Conservation (phyloP, 2,329 filamentous ascomycete genomes). For the Teratosphaeria nubilosa region DNA sequence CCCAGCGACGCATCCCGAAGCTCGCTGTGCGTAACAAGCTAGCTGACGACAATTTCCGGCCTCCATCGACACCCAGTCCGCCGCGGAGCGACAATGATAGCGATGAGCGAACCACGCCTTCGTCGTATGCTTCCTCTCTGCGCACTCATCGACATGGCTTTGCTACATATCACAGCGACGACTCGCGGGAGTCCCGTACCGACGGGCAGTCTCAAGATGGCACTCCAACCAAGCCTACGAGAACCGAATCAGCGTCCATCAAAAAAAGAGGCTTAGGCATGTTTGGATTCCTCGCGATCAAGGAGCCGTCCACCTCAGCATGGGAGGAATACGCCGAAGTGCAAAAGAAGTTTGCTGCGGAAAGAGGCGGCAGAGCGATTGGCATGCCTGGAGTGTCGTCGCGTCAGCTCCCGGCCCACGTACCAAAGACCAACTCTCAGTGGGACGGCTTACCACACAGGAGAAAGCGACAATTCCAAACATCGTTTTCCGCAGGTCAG, state of each 20-base stretch:
- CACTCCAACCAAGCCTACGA: neutral
- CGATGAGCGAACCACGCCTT: neutral
- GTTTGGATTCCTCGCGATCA: constrained; percentile 37
- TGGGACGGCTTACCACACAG: constrained; percentile 42
- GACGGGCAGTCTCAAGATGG: neutral
- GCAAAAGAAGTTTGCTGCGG: constrained; percentile 27
- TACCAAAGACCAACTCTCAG: constrained; percentile 45
- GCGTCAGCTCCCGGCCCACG: constrained; percentile 37
- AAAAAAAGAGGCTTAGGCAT: constrained; percentile 29
- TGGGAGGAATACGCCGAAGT: constrained; percentile 37
- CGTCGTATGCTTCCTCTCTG: neutral
- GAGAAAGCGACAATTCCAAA: constrained; percentile 2
- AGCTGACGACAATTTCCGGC: neutral
- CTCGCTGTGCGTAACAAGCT: constrained; percentile 13
- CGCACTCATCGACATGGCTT: neutral
- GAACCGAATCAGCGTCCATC: constrained; percentile 4
- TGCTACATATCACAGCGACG: constrained; percentile 3
- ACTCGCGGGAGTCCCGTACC: constrained; percentile 1
- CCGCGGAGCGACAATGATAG: constrained; percentile 1
- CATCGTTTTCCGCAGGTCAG: constrained; percentile 10
- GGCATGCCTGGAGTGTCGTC: constrained; percentile 30
- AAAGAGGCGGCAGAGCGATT: constrained; percentile 6
- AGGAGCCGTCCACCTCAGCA: constrained; percentile 40
- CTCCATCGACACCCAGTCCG: constrained; percentile 1
- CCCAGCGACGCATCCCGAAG: constrained; percentile 13